Conservation (phyloP, 805 yeast species). For the Ogataea ramenticola region DNA sequence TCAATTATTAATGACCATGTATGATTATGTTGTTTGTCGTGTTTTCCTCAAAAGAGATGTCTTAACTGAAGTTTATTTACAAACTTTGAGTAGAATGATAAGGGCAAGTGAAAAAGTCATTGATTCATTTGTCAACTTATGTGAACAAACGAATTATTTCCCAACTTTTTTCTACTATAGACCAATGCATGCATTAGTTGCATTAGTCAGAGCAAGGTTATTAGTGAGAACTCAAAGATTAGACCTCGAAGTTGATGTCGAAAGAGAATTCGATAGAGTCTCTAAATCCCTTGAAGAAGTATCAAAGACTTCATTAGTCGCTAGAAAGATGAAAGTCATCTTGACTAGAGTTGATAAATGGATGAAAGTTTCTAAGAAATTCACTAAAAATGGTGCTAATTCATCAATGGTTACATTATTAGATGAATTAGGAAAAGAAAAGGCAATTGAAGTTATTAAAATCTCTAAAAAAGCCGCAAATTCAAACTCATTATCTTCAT, state of each 20-base stretch:
- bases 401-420: slow-evolving; percentile 46
- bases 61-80: slow-evolving; percentile 27
- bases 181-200: slow-evolving; percentile 45
- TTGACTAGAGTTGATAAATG: slow-evolving; percentile 29
- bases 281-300: slow-evolving; percentile 15
- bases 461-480: slow-evolving; percentile 16
- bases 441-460: slow-evolving; percentile 29
- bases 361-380: slow-evolving; percentile 30
- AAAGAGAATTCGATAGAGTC: slow-evolving; percentile 23
- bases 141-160: slow-evolving; percentile 30
- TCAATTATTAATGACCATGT: slow-evolving; percentile 43
- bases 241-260: slow-evolving; percentile 26
- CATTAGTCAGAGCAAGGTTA: slow-evolving; percentile 38
- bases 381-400: slow-evolving; percentile 44
- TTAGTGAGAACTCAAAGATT: slow-evolving; percentile 36
- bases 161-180: slow-evolving; percentile 49
- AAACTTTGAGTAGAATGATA: slow-evolving; percentile 34
- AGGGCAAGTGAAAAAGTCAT: slow-evolving; percentile 39
- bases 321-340: slow-evolving; percentile 26
- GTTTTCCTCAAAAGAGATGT: slow-evolving; percentile 24
- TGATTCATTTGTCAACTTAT: slow-evolving; percentile 34
- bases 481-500: no score
- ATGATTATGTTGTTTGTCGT: slow-evolving; percentile 44
- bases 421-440: slow-evolving; percentile 48
- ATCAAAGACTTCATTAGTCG: slow-evolving; percentile 23